Evolutionary conservation across 352 stramenopile genomes (phyloP).

Genomic region (Phytophthora crassamura): DNA sequence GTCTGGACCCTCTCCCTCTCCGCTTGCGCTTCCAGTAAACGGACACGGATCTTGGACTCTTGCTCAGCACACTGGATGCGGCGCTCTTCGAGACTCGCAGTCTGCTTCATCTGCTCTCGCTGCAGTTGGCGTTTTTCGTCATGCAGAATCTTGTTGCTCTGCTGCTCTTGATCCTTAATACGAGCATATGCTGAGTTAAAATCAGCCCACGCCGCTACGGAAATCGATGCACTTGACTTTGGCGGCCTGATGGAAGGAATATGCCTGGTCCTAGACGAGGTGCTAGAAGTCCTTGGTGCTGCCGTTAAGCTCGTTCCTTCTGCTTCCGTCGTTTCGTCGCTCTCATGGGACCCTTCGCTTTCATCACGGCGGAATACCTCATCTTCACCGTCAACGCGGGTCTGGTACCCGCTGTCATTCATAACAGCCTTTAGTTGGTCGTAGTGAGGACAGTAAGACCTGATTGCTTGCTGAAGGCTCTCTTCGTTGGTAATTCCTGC

Average conservation of each 20-base stretch:
- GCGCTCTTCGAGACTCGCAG: conserved; percentile 7
- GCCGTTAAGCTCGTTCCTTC: neutral
- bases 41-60: conserved; percentile 9
- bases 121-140: conserved; percentile 9
- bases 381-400: conserved; percentile 23
- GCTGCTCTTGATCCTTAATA: conserved; percentile 4
- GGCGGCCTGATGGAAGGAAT: neutral
- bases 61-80: conserved; percentile 12
- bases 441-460: conserved; percentile 23
- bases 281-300: no score
- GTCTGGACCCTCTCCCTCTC: neutral
- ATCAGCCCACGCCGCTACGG: conserved; percentile 13
- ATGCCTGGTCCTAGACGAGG: no score
- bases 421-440: conserved; percentile 20
- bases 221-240: conserved; percentile 1
- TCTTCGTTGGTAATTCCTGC: conserved; percentile 16
- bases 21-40: conserved; percentile 11
- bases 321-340: neutral
- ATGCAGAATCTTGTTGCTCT: conserved; percentile 9
- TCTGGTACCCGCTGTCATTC: conserved; percentile 8
- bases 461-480: conserved; percentile 9
- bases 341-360: neutral
- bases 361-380: neutral
- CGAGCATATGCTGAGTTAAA: conserved; percentile 6
- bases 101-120: conserved; percentile 7